phyloP scores from a whole-genome alignment of 1,284 basidiomycete species.

The Rhodotorula mucilaginosa region DNA sequence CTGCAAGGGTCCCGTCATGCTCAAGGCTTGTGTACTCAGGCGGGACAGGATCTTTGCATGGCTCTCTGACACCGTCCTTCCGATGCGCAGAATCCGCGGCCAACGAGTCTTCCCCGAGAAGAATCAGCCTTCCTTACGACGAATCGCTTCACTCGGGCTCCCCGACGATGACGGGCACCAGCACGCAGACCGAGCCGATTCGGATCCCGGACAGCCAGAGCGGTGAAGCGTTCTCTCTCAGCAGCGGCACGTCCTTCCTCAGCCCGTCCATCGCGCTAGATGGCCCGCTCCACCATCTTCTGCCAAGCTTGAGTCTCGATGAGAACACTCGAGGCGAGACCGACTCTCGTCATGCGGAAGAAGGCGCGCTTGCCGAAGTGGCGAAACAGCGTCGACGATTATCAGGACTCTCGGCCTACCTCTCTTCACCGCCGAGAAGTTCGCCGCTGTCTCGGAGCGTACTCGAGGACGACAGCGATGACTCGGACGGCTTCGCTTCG shows the following conservation, averaged over 20 bases:
- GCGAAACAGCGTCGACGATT: background rate
- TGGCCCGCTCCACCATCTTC: constrained; percentile 20
- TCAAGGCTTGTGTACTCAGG: too few relatives aligned
- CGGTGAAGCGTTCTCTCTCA: background rate
- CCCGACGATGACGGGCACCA: background rate
- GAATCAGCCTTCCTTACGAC: background rate
- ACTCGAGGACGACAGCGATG: background rate
- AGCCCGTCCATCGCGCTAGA: background rate
- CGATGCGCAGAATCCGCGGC: too few relatives aligned
- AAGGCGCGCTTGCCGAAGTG: background rate
- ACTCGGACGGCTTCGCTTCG: background rate
- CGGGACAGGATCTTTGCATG: too few relatives aligned
- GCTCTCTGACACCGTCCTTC: too few relatives aligned
- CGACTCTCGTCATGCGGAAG: background rate
- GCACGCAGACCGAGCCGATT: background rate
- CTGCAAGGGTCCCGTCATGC: too few relatives aligned
- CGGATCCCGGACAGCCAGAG: background rate
- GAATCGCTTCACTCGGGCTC: background rate
- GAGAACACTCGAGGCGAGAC: background rate
- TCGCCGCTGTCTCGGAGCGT: constrained; percentile 13
- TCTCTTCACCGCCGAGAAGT: constrained; percentile 8
- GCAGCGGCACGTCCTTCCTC: constrained; percentile 1
- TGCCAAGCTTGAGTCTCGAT: constrained; percentile 2
- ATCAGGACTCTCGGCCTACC: background rate
- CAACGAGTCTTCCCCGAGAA: too few relatives aligned